Percentiles rank a stretch among this genome's conserved stretches.
Evolutionary conservation across 2,329 filamentous ascomycete species (phyloP).

Genomic region (Fusarium mundagurra): DNA sequence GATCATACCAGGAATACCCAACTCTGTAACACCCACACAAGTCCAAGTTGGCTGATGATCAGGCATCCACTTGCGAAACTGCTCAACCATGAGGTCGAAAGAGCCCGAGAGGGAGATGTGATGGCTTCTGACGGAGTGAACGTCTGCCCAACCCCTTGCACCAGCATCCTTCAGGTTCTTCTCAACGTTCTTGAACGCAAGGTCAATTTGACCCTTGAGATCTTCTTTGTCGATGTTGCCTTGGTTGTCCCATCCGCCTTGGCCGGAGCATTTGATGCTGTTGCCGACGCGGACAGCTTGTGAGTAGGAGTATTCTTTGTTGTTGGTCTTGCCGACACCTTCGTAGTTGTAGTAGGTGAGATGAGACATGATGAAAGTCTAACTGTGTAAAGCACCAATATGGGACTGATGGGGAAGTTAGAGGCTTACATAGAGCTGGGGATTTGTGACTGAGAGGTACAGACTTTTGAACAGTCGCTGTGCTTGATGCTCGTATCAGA

Average conservation of each 20-base stretch:
- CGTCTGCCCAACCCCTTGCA: constrained; percentile 65
- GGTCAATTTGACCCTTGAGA: constrained; percentile 58
- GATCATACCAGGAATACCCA: constrained; percentile 62
- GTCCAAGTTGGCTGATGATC: constrained; percentile 65
- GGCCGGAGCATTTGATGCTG: constrained; percentile 37
- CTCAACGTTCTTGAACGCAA: constrained; percentile 68
- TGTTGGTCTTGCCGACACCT: constrained; percentile 43
- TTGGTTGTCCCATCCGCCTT: constrained; percentile 36
- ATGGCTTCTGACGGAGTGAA: constrained; percentile 59
- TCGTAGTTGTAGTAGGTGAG: constrained; percentile 48
- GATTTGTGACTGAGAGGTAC: background rate
- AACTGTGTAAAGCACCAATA: background rate
- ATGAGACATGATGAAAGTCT: constrained; percentile 41
- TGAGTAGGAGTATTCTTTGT: constrained; percentile 36
- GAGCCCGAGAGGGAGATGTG: constrained; percentile 54
- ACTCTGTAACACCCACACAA: constrained; percentile 57
- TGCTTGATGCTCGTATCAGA: background rate
- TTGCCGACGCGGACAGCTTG: constrained; percentile 37
- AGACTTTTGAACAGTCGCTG: background rate
- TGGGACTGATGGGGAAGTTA: too few species aligned
- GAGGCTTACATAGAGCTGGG: background rate
- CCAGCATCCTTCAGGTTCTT: constrained; percentile 60
- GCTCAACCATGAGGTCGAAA: constrained; percentile 54
- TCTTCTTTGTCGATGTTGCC: constrained; percentile 45
- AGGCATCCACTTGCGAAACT: constrained; percentile 62